Evolutionary conservation across 1,139 yeast species (phyloP), one percentile per base, ranked within the genome.

Genomic region (Wickerhamomyces sp.): DNA sequence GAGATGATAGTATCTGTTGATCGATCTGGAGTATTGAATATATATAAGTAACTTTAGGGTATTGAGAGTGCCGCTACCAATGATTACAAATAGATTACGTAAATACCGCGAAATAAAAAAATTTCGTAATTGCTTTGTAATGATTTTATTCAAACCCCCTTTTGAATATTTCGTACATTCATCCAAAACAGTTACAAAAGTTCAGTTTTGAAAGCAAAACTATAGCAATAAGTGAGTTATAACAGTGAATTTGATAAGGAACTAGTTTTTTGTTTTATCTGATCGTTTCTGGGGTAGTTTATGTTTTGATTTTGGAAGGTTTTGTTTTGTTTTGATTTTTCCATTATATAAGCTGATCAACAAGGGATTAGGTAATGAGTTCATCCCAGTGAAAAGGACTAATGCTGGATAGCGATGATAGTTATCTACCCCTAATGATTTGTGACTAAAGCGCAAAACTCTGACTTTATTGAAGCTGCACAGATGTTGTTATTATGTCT

Each of bases 1-100:
- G 76, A 73, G 35, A 72, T 83, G 79, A 57, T 83, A 7, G 63
- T 84, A 1, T 68, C 83, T 1, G 86, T 67, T 3, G 92, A 83
- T 51, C 58, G 86, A 37, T 65, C 74, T 34, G 94, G 94, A 0
- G 64, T 64, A 7, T 67, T 84, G 29, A 76, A 76, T 53, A 71
- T 84, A 3, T 79, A 72, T 58, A 72, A 70, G 53, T 76, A 56
- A 43, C 5, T n/a, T 13, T 7, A 13, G 13, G n/a, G n/a, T n/a
- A n/a, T n/a, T 9, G 2, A 28, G 28, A 18, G 17, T 25, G 16
- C 35, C 16, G n/a, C 19, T 16, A 13, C 14, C 26, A 29, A 13
- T n/a, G 34, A 26, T 27, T 24, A 33, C 24, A 15, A 14, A 14
- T 7, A 12, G 22, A 18, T 15, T 33, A 20, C 8, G 18, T 20